A percentile compares a stretch with the other conserved stretches of the same genome.
phyloP scores from a whole-genome alignment of 2,329 filamentous ascomycete genomes.

The Paradendryphiella salina region DNA sequence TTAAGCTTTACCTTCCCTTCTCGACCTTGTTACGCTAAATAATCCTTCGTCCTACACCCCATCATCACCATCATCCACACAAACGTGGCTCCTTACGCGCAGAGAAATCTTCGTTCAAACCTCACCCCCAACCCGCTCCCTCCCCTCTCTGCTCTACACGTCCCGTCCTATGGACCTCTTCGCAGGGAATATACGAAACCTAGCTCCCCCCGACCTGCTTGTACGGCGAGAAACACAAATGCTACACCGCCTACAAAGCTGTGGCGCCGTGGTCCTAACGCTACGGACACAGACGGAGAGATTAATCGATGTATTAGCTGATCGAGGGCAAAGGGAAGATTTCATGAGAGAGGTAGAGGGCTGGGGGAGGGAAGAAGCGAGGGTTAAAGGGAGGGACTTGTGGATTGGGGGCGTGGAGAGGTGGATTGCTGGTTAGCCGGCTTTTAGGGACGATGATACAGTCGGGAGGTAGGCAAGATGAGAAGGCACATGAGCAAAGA shows the following conservation, averaged over 20 bases:
- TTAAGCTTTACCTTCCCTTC: background rate
- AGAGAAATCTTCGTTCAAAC: conserved; percentile 58
- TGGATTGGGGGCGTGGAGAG: conserved; percentile 29
- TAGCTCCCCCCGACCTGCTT: conserved; percentile 47
- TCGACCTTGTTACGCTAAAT: conserved; percentile 9
- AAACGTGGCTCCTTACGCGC: conserved; percentile 28
- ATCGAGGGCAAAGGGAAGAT: conserved; percentile 4
- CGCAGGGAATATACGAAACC: conserved; percentile 28
- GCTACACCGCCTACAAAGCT: conserved; percentile 52
- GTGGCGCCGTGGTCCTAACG: conserved; percentile 54
- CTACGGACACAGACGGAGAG: conserved; percentile 53
- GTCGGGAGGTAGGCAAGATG: background rate
- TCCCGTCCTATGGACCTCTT: conserved; percentile 47
- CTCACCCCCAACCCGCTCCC: conserved; percentile 43
- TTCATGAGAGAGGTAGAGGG: conserved; percentile 26
- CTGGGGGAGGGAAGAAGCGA: conserved; percentile 31
- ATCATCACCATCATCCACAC: conserved; percentile 30
- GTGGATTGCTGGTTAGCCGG: conserved; percentile 3
- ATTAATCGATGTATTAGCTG: conserved; percentile 18
- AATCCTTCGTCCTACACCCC: conserved; percentile 8
- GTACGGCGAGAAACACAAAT: conserved; percentile 57
- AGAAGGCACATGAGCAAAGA: too few species aligned
- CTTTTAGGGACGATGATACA: conserved; percentile 13
- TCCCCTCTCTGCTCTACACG: conserved; percentile 51
- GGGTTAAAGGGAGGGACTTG: conserved; percentile 31